phyloP scores from a whole-genome alignment of 805 yeast genomes.

The Diddensiella transvaalensis region DNA sequence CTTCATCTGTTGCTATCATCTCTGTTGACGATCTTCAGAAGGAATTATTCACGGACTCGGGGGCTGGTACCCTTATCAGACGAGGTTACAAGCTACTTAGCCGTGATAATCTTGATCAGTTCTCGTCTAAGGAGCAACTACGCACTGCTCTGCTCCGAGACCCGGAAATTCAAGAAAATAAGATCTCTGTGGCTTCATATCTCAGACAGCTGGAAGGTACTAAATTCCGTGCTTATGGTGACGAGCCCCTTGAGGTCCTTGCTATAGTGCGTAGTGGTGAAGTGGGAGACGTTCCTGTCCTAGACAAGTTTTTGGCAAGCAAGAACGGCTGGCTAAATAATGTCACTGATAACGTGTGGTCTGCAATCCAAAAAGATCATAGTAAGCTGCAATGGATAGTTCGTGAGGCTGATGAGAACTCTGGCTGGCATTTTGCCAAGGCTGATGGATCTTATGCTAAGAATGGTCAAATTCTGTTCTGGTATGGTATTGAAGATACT shows the following conservation, averaged over 20 bases:
- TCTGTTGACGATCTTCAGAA: constrained; percentile 93
- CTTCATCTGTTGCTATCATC: constrained; percentile 96
- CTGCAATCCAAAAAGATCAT: constrained; percentile 72
- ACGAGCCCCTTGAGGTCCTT: constrained; percentile 91
- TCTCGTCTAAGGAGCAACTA: constrained; percentile 56
- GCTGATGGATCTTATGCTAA: constrained; percentile 92
- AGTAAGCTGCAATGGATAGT: constrained; percentile 80
- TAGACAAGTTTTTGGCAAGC: constrained; percentile 84
- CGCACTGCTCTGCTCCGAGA: constrained; percentile 76
- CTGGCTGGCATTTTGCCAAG: constrained; percentile 86
- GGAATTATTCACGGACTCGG: constrained; percentile 96
- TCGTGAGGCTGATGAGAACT: constrained; percentile 83
- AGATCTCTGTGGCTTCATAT: constrained; percentile 74
- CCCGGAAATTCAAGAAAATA: constrained; percentile 65
- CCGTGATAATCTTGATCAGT: constrained; percentile 65
- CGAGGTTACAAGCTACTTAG: constrained; percentile 84
- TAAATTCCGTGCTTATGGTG: constrained; percentile 78
- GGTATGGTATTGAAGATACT: constrained; percentile 82
- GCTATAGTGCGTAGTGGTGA: constrained; percentile 68
- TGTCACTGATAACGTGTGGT: constrained; percentile 92
- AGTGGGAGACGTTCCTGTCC: constrained; percentile 50
- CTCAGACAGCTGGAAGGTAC: constrained; percentile 62
- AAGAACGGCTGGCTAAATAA: constrained; percentile 96
- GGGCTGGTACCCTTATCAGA: constrained; percentile 98
- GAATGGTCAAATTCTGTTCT: constrained; percentile 85